Evolutionary conservation across 1,139 yeast genomes (phyloP).

Genomic region (Protomyces inundatus): DNA sequence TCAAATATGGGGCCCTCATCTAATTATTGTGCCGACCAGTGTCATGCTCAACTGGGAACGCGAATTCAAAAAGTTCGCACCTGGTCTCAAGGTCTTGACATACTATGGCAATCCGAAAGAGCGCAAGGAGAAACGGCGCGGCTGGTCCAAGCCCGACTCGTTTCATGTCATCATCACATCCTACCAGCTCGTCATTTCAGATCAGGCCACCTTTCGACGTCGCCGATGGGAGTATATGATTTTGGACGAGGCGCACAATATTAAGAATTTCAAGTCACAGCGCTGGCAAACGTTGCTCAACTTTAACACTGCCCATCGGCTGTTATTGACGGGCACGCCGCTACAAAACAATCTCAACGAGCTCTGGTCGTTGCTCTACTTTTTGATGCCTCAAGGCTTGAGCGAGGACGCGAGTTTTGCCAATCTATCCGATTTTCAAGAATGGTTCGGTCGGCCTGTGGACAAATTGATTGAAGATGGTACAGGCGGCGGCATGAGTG

Average conservation of each 20-base stretch:
- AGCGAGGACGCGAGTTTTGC: constrained; percentile 85
- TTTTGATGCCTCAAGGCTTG: constrained; percentile 78
- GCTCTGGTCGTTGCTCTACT: constrained; percentile 76
- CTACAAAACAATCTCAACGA: constrained; percentile 83
- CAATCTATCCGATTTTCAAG: constrained; percentile 88
- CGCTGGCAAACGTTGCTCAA: constrained; percentile 95
- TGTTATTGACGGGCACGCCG: constrained; percentile 91
- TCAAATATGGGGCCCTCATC: constrained; percentile 95
- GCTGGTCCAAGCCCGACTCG: constrained; percentile 95
- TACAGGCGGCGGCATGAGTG: constrained; percentile 48
- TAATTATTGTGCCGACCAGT: constrained; percentile 94
- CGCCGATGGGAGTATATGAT: constrained; percentile 95
- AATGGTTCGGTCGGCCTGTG: constrained; percentile 97
- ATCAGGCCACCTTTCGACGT: constrained; percentile 86
- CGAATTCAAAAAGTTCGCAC: constrained; percentile 98
- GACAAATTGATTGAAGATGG: constrained; percentile 82
- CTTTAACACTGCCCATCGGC: constrained; percentile 83
- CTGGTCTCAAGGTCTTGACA: constrained; percentile 91
- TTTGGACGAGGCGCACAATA: constrained; percentile 96
- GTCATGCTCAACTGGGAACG: constrained; percentile 99
- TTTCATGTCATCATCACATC: constrained; percentile 97
- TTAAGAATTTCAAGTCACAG: constrained; percentile 90
- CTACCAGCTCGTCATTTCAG: constrained; percentile 92
- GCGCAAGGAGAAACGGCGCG: constrained; percentile 88
- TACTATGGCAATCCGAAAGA: constrained; percentile 98